phyloP scores from a whole-genome alignment of 768 basidiomycete genomes.

The Pisolithus albus region DNA sequence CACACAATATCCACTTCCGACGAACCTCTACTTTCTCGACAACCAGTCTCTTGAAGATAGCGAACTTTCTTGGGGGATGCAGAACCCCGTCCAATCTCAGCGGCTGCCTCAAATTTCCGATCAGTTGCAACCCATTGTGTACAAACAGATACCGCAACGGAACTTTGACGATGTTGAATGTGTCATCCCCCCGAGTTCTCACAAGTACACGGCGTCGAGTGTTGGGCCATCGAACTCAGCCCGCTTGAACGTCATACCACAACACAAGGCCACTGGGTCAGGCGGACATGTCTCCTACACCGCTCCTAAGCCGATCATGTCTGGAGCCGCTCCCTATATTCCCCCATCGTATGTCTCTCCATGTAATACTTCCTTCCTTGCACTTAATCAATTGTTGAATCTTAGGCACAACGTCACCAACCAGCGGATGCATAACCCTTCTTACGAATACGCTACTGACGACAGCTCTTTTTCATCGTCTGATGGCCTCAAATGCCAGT shows the following conservation, averaged over 20 bases:
- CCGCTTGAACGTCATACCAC: slow-evolving; percentile 2
- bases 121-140: not conserved
- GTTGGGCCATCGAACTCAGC: slow-evolving; percentile 4
- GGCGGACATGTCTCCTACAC: slow-evolving; percentile 1
- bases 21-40: slow-evolving; percentile 9
- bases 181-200: slow-evolving; percentile 4
- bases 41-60: not conserved
- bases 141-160: slow-evolving; percentile 1
- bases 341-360: slow-evolving; percentile 10
- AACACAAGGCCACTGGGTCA: not conserved
- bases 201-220: slow-evolving; percentile 7
- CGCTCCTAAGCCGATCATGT: not conserved
- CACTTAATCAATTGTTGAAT: not conserved
- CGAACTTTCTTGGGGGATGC: slow-evolving; percentile 5
- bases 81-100: not conserved
- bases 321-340: not conserved
- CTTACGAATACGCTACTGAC: slow-evolving; percentile 7
- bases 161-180: slow-evolving; percentile 8
- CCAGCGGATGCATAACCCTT: slow-evolving; percentile 14
- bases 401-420: slow-evolving; percentile 10
- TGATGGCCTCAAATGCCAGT: slow-evolving; percentile 2
- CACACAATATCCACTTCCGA: slow-evolving; percentile 23
- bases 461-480: not conserved
- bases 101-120: slow-evolving; percentile 4
- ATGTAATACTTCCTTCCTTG: not conserved